Percentiles rank a stretch among this genome's conserved stretches.
phyloP scores from a whole-genome alignment of 2,329 filamentous ascomycete genomes.

The Paracoccidioides brasiliensis region DNA sequence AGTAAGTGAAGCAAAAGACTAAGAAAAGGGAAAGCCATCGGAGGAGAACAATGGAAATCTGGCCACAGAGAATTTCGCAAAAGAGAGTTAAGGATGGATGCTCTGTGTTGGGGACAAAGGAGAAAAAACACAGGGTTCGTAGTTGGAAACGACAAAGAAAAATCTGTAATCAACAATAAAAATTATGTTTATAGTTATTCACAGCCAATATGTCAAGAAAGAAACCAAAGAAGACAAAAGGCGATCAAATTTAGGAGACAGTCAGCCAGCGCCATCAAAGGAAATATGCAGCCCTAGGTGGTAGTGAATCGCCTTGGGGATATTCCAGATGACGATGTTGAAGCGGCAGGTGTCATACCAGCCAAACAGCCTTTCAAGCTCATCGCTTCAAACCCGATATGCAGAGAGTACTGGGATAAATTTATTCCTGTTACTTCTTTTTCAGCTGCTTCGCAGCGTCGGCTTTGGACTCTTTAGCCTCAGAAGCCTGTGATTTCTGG shows the following conservation, averaged over 20 bases:
- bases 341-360: not conserved
- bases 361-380: not conserved
- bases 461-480: conserved; percentile 29
- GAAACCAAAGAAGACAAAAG: too few relatives aligned
- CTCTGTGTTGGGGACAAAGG: too few relatives aligned
- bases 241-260: not conserved
- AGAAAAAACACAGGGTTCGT: too few relatives aligned
- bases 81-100: too few relatives aligned
- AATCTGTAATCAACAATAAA: too few relatives aligned
- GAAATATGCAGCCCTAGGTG: not conserved
- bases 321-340: not conserved
- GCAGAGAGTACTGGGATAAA: not conserved
- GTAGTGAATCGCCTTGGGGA: not conserved
- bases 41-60: not conserved
- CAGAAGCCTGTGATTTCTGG: conserved; percentile 38
- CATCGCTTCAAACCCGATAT: not conserved
- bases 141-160: too few relatives aligned
- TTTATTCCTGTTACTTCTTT: conserved; percentile 15
- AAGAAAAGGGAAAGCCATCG: not conserved
- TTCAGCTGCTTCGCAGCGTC: conserved; percentile 17
- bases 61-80: too few relatives aligned
- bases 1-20: not conserved
- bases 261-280: not conserved
- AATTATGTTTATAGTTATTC: too few relatives aligned
- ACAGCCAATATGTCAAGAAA: too few relatives aligned